Base-by-base conservation (phyloP, 2,329 filamentous ascomycete species). In the Cercospora beticola region DNA sequence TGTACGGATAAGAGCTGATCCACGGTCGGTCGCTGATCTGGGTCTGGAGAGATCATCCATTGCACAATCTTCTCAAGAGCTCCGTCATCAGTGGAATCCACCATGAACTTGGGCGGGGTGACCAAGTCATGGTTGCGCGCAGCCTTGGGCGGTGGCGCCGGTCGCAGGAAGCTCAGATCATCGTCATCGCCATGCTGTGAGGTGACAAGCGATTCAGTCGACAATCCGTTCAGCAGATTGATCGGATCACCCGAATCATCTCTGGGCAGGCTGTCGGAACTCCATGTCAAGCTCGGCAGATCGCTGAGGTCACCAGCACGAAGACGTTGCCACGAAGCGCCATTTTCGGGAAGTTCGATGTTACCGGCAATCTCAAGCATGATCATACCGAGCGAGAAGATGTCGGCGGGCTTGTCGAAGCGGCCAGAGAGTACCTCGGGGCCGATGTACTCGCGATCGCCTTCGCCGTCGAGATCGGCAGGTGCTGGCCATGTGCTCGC, bases 321-420 rank as follows among this genome's bases (percentile, higher is more conserved):
- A 58, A 99, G 86, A 59, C 92, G 92, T 76, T 94, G 89, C 95
- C 95, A 99, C 16, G 91, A 92, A 16, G 89, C 87, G 57, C 95
- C 95, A 73, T 98, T 97, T 77, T 97, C 93, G 0, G 95, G 95
- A 30, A 99, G 89, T 71, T 93, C 90, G 62, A 97, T 93, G 76
- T 99, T 99, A 71, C 92, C 93, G 28, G 93, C 94, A 75, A 94
- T 95, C 82, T 99, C 95, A 61, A 97, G 88, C 79, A 97, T 92
- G 79, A 98, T 97, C 75, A 98, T 87, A 62, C 95, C 95, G 31
- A 99, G 87, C 10, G 95, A 92, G 80, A 97, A 99, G 62, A 99
- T 87, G 79, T 99, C 95, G 40, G 93, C 92, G 43, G 94, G 92
- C 79, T 94, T 95, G 81, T 97, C 93, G 74, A 91, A 95, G 71